Evolutionary conservation across 352 stramenopile genomes (phyloP).

Genomic region (Globisporangium spinosum): DNA sequence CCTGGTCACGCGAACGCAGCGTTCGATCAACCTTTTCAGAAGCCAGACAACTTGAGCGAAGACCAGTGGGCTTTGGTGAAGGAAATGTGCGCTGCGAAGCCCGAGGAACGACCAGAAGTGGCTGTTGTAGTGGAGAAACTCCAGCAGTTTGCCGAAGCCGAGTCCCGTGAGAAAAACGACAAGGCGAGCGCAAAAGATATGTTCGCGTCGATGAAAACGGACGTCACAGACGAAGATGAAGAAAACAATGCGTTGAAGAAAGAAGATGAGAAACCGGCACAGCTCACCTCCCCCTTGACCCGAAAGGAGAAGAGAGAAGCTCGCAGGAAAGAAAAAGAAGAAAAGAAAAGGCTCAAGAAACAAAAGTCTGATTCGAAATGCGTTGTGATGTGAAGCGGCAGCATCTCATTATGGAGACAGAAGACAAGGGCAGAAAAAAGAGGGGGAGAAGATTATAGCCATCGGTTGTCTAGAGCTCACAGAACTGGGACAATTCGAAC

Average conservation of each 20-base stretch:
- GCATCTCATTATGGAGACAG: neutral
- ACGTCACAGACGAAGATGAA: neutral
- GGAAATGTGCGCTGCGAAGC: constrained; percentile 7
- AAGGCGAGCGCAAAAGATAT: neutral
- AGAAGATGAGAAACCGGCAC: neutral
- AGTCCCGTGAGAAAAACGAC: neutral
- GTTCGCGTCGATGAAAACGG: neutral
- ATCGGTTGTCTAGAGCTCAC: too few relatives aligned
- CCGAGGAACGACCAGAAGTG: neutral
- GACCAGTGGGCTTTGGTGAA: constrained; percentile 7
- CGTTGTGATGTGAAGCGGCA: neutral
- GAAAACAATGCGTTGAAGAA: neutral
- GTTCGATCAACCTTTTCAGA: neutral
- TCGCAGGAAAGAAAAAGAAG: neutral
- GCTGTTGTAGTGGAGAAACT: neutral
- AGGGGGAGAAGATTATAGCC: neutral
- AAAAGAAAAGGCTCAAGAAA: neutral
- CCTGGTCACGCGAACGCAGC: neutral
- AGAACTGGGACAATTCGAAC: too few relatives aligned
- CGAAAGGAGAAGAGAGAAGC: neutral
- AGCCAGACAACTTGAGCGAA: neutral
- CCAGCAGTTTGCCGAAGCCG: constrained; percentile 2
- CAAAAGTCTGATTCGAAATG: neutral
- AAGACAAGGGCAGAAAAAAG: neutral
- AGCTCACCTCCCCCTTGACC: neutral